Evolutionary conservation across 805 yeast genomes (phyloP).

Genomic region (Millerago galiae): DNA sequence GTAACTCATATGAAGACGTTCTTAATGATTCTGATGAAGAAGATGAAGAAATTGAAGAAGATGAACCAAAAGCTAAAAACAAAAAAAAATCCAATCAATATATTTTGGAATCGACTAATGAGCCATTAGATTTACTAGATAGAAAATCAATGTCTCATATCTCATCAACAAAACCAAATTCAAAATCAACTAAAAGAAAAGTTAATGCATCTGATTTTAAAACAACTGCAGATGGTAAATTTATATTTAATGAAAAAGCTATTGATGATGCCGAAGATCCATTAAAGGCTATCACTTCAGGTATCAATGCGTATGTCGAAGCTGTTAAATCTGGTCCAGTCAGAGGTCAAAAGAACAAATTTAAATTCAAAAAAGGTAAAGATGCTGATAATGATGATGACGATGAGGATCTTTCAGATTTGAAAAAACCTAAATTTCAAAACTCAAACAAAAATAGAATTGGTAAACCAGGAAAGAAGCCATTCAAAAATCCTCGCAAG

Average conservation of each 20-base stretch:
- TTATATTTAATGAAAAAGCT: constrained; percentile 49
- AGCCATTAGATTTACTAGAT: constrained; percentile 87
- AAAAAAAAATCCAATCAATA: constrained; percentile 44
- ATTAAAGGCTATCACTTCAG: constrained; percentile 39
- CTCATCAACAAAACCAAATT: constrained; percentile 74
- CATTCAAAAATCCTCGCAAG: constrained; percentile 49
- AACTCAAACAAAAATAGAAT: constrained; percentile 15
- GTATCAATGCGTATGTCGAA: constrained; percentile 87
- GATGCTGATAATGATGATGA: constrained; percentile 51
- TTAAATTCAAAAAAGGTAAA: constrained; percentile 72
- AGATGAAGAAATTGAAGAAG: constrained; percentile 37
- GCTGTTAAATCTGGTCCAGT: constrained; percentile 92
- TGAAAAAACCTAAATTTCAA: constrained; percentile 21
- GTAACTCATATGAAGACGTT: constrained; percentile 91
- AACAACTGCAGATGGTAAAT: constrained; percentile 46
- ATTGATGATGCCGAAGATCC: constrained; percentile 38
- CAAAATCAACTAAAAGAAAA: constrained; percentile 37
- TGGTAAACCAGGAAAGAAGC: constrained; percentile 28
- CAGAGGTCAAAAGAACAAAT: constrained; percentile 86
- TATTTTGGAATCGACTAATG: constrained; percentile 66
- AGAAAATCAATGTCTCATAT: constrained; percentile 79
- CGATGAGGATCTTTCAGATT: constrained; percentile 41
- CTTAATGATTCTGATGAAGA: constrained; percentile 68
- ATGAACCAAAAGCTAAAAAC: constrained; percentile 23
- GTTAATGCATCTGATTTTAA: constrained; percentile 31